Conservation (phyloP, 2,329 filamentous ascomycete genomes). For the Calonectria pteridis region DNA sequence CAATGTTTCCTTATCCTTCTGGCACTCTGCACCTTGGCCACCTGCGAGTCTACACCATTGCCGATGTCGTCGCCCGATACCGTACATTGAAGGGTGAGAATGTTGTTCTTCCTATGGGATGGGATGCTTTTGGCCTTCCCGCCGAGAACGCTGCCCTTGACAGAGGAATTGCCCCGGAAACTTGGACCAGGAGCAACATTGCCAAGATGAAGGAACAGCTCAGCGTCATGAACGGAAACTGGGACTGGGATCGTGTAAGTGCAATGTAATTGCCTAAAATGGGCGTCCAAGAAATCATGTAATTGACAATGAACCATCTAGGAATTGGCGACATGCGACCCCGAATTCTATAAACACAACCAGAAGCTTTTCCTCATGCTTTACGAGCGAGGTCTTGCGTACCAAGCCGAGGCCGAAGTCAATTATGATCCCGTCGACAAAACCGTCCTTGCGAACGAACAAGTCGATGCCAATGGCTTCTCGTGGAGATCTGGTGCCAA, state of each 20-base stretch:
- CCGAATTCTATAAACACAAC: conserved; percentile 89
- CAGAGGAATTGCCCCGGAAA: conserved; percentile 79
- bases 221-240: conserved; percentile 81
- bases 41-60: conserved; percentile 89
- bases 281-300: too few relatives aligned
- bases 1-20: conserved; percentile 96
- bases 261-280: not conserved
- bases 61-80: conserved; percentile 85
- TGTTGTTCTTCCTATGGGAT: conserved; percentile 91
- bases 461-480: conserved; percentile 86
- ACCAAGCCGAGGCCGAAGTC: conserved; percentile 85
- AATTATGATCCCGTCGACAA: conserved; percentile 93
- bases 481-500: conserved; percentile 91
- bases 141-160: conserved; percentile 94
- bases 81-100: conserved; percentile 79
- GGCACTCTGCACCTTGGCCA: conserved; percentile 89
- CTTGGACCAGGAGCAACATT: conserved; percentile 87
- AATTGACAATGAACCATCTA: conserved; percentile 50
- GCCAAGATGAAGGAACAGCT: conserved; percentile 87
- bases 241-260: conserved; percentile 86
- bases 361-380: conserved; percentile 87
- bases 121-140: conserved; percentile 92
- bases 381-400: conserved; percentile 79
- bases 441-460: conserved; percentile 92
- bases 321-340: conserved; percentile 88